Evolutionary conservation across 768 basidiomycete species (phyloP).

Genomic region (Galerina marginata): DNA sequence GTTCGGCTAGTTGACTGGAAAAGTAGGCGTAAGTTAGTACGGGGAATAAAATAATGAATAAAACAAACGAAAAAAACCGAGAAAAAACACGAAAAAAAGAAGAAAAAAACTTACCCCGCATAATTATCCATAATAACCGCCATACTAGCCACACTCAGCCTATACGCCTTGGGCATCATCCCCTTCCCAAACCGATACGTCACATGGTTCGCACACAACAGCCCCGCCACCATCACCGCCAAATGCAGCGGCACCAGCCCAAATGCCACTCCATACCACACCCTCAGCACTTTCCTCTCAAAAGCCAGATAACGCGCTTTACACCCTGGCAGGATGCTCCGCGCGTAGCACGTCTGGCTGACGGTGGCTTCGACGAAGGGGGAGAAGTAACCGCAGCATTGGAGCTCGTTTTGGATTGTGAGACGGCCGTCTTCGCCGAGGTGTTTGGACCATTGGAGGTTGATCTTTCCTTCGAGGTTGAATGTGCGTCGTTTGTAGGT

Average conservation of each 20-base stretch:
- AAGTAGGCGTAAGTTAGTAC: too few relatives aligned
- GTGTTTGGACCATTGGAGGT: conserved; percentile 69
- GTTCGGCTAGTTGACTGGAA: too few relatives aligned
- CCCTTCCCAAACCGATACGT: conserved; percentile 90
- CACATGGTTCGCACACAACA: conserved; percentile 83
- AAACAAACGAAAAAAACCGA: too few relatives aligned
- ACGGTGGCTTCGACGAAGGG: conserved; percentile 83
- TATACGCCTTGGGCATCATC: conserved; percentile 86
- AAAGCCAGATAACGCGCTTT: conserved; percentile 67
- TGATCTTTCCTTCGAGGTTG: conserved; percentile 78
- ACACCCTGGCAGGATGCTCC: conserved; percentile 75
- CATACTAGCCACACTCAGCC: conserved; percentile 73
- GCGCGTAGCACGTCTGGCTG: conserved; percentile 74
- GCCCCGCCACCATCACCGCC: conserved; percentile 60
- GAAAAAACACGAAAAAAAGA: background rate
- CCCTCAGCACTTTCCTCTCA: conserved; percentile 54
- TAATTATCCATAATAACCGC: conserved; percentile 87
- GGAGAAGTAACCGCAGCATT: conserved; percentile 82
- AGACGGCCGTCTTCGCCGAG: conserved; percentile 63
- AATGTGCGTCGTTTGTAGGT: conserved; percentile 67
- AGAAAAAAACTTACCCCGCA: conserved; percentile 52
- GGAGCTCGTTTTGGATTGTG: conserved; percentile 73
- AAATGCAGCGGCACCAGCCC: conserved; percentile 71
- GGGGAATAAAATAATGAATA: too few relatives aligned
- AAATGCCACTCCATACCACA: conserved; percentile 75